Conservation (phyloP, 495 filamentous ascomycete species). For the Extremus antarcticus region DNA sequence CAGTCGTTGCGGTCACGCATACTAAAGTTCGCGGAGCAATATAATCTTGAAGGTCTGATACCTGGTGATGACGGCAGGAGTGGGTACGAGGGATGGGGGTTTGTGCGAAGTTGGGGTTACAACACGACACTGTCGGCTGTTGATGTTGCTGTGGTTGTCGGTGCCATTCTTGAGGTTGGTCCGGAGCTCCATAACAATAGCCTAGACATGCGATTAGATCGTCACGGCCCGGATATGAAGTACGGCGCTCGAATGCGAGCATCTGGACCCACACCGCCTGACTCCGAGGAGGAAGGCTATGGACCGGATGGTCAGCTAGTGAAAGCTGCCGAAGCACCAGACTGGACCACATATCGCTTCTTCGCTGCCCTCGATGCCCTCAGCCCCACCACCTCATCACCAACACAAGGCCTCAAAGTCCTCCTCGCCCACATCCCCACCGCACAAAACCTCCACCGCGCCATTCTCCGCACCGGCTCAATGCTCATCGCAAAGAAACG, state of each 20-base stretch:
- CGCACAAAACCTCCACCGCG: slow-evolving; percentile 79
- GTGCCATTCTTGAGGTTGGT: slow-evolving; percentile 86
- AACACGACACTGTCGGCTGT: slow-evolving; percentile 83
- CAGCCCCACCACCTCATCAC: slow-evolving; percentile 44
- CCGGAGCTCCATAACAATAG: slow-evolving; percentile 19
- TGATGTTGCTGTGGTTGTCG: slow-evolving; percentile 81
- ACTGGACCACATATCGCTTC: slow-evolving; percentile 64
- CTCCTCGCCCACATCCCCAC: slow-evolving; percentile 65
- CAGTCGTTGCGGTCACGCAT: slow-evolving; percentile 74
- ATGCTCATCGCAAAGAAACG: slow-evolving; percentile 85
- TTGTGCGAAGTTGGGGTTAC: slow-evolving; percentile 96
- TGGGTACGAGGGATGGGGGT: slow-evolving; percentile 83
- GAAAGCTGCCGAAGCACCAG: slow-evolving; percentile 36
- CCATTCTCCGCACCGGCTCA: slow-evolving; percentile 88
- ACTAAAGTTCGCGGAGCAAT: slow-evolving; percentile 77
- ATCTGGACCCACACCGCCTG: slow-evolving; percentile 14
- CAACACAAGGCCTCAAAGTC: slow-evolving; percentile 54
- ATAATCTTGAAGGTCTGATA: slow-evolving; percentile 85
- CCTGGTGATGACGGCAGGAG: slow-evolving; percentile 46
- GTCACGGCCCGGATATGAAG: not conserved
- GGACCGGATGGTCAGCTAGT: not conserved
- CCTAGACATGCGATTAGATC: slow-evolving; percentile 11
- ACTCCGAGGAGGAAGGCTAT: slow-evolving; percentile 25
- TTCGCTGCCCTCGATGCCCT: slow-evolving; percentile 93
- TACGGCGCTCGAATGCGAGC: slow-evolving; percentile 12